Conservation (phyloP, 257 asterid species). For the Eucommia ulmoides region DNA sequence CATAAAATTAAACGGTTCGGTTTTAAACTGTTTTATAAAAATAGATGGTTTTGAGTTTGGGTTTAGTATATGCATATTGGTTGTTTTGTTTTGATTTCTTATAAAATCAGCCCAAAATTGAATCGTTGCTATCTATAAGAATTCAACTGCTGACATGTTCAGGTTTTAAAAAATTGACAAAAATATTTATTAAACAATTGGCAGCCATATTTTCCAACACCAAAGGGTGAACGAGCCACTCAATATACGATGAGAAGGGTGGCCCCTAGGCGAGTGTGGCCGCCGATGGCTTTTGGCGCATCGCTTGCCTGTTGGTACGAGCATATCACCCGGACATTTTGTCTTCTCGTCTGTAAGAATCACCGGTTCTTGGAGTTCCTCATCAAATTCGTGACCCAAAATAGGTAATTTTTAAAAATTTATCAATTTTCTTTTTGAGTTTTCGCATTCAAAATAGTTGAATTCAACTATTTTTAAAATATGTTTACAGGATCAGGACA, state of each 20-base stretch:
- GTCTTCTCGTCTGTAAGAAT: conserved; percentile 77
- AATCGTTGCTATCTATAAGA: too few species aligned
- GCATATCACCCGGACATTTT: conserved; percentile 66
- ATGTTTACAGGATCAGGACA: conserved; percentile 50
- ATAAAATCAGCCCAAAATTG: too few species aligned
- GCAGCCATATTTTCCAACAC: conserved; percentile 94
- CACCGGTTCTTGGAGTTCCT: conserved; percentile 85
- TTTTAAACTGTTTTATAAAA: neutral
- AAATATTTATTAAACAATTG: neutral
- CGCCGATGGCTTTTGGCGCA: conserved; percentile 61
- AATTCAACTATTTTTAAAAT: neutral
- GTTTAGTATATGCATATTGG: neutral
- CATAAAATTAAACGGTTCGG: too few species aligned
- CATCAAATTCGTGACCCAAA: conserved; percentile 65
- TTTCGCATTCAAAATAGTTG: neutral
- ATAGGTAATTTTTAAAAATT: conserved; percentile 34
- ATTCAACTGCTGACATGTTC: too few species aligned
- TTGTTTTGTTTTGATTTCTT: neutral
- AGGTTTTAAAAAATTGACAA: too few species aligned
- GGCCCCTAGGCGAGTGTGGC: conserved; percentile 94
- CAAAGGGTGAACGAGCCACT: conserved; percentile 62
- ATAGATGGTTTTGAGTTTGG: neutral
- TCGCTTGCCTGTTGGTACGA: conserved; percentile 95
- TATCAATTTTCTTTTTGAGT: neutral
- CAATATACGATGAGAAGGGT: conserved; percentile 78